Base-by-base conservation (phyloP, 345 rosid species). In the Arabis alpina region DNA sequence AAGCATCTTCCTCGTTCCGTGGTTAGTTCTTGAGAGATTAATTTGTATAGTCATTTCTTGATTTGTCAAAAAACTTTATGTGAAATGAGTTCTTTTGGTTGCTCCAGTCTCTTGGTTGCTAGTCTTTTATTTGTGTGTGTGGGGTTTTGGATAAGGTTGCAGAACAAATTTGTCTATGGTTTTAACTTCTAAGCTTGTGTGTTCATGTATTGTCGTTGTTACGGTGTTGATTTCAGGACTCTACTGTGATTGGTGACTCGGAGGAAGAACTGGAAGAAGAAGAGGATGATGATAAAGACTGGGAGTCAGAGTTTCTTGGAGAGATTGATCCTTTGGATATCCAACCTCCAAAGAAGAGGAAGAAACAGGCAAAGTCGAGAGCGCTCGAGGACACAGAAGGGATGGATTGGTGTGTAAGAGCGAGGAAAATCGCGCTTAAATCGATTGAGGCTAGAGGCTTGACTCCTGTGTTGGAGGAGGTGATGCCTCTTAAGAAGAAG, bases 371-470 rank as follows among this genome's bases (percentile, higher is more conserved):
- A 25, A 79, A 74, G 4, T 82, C 91, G 6, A 80, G 64, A 69
- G 68, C 81, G 61, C 80, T 86, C 8, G 78, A 78, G 0, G 92
- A 83, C 53, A 77, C 79, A 19, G 88, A 84, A 64, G 87, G 86
- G 58, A 93, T 91, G 97, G 98, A 89, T 73, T 93, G 98, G 97
- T 93, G 96, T 78, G 78, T 82, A 15, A 84, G 87, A 79, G 94
- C 97, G 10, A 87, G 91, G 75, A 87, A 82, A 75, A 54, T 81
- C 54, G 97, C 97, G 10, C 85, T 91, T 41, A 80, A 83, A 61
- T 81, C 91, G 6, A 86, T 93, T 80, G 93, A 91, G 76, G 80
- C 86, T 0, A 83, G 97, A 73, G 96, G 94, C 1, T 79, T 91
- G 71, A 54, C 83, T 67, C 58, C 56, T 14, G 67, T 63, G 30